A percentile compares a stretch with the other conserved stretches of the same genome.
phyloP scores from a whole-genome alignment of 192 early-diverging fungal species.

The Diversispora eburnea region DNA sequence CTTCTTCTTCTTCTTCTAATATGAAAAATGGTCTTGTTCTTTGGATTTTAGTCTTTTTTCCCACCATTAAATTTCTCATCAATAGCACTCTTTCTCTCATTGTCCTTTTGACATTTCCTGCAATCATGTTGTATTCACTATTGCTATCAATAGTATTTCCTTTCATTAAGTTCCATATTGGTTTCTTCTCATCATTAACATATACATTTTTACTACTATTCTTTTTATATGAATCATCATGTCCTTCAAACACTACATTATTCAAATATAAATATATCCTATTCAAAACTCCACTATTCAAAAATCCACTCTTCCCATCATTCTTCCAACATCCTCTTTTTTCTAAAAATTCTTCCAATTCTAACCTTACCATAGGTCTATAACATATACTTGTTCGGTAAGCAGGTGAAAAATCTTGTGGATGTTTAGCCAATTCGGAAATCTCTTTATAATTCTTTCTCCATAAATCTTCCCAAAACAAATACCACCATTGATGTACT shows the following conservation, averaged over 20 bases:
- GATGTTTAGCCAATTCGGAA: constrained; percentile 37
- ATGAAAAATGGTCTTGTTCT: constrained; percentile 15
- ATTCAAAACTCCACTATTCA: constrained; percentile 62
- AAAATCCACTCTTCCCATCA: constrained; percentile 47
- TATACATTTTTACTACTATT: neutral
- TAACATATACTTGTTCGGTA: constrained; percentile 59
- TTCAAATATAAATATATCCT: constrained; percentile 59
- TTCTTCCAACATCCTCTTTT: constrained; percentile 38
- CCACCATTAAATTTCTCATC: constrained; percentile 7
- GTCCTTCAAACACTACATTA: constrained; percentile 36
- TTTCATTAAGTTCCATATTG: neutral
- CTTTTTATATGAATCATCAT: neutral
- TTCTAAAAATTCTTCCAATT: constrained; percentile 54
- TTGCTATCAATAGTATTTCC: neutral
- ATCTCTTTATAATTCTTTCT: constrained; percentile 53
- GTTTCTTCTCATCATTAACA: neutral
- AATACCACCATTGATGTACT: constrained; percentile 58
- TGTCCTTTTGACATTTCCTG: neutral
- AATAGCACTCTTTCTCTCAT: neutral
- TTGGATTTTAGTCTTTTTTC: neutral
- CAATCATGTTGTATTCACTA: neutral
- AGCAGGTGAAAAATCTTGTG: constrained; percentile 59
- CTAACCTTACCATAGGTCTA: constrained; percentile 50
- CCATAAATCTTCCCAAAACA: constrained; percentile 69
- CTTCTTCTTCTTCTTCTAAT: neutral